phyloP scores from a whole-genome alignment of 2,329 filamentous ascomycete species.

The Sarocladiaceae sp. region DNA sequence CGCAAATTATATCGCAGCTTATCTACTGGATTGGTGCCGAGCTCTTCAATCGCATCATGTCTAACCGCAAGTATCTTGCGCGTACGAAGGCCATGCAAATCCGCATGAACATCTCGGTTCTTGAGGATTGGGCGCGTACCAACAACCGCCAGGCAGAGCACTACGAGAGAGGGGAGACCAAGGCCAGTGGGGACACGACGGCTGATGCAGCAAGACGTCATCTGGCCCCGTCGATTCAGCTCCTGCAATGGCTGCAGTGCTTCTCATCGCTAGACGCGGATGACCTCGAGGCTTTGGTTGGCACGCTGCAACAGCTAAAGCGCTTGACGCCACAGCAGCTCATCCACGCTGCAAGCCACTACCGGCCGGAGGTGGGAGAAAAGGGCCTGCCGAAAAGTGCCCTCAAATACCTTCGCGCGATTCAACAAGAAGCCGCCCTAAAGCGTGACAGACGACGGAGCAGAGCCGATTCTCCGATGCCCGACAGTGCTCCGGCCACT shows the following conservation, averaged over 20 bases:
- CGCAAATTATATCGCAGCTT: conserved; percentile 86
- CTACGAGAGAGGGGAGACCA: conserved; percentile 87
- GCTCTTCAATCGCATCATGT: conserved; percentile 97
- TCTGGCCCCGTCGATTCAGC: conserved; percentile 82
- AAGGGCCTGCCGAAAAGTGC: conserved; percentile 84
- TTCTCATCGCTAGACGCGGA: conserved; percentile 86
- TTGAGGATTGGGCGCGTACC: conserved; percentile 91
- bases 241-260: conserved; percentile 95
- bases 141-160: conserved; percentile 95
- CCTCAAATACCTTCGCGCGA: conserved; percentile 73
- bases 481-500: conserved; percentile 37
- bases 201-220: conserved; percentile 79
- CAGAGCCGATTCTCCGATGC: conserved; percentile 36
- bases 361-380: conserved; percentile 90
- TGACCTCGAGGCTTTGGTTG: conserved; percentile 80
- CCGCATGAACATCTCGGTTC: conserved; percentile 91
- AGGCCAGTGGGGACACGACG: conserved; percentile 77
- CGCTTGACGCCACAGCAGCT: conserved; percentile 80
- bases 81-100: conserved; percentile 99
- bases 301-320: conserved; percentile 83
- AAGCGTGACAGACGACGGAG: conserved; percentile 50
- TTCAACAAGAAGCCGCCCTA: conserved; percentile 67
- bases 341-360: conserved; percentile 86
- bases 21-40: conserved; percentile 96
- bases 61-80: conserved; percentile 86